Evolutionary conservation across 768 basidiomycete genomes (phyloP).

Genomic region (Gyrodon lividus): DNA sequence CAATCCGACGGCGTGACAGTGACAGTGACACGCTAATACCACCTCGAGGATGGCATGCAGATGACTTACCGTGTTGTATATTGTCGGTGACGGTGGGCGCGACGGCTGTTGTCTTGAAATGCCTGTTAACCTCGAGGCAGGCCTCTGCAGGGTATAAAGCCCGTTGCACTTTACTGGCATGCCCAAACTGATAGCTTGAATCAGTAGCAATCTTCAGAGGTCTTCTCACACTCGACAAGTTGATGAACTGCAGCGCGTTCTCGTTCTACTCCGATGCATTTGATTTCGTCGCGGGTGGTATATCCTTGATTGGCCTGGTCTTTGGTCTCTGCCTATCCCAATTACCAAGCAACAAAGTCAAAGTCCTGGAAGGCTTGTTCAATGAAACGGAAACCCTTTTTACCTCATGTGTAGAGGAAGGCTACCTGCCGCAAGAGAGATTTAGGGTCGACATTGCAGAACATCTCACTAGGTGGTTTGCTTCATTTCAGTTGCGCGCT

Average conservation of each 20-base stretch:
- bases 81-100: too few species aligned
- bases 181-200: neutral
- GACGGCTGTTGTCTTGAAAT: too few species aligned
- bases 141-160: neutral
- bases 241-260: neutral
- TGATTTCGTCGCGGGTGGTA: neutral
- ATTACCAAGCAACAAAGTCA: constrained; percentile 4
- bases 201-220: too few species aligned
- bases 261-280: constrained; percentile 2
- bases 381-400: neutral
- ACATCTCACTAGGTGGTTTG: too few species aligned
- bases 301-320: neutral
- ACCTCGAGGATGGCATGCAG: too few species aligned
- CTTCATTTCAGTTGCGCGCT: too few species aligned
- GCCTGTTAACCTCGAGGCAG: neutral
- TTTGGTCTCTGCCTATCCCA: neutral
- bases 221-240: neutral
- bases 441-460: too few species aligned
- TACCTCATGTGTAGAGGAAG: neutral
- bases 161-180: neutral
- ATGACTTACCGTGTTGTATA: too few species aligned
- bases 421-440: neutral
- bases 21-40: too few species aligned
- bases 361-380: neutral
- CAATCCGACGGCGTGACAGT: too few species aligned